Conservation (phyloP, 768 basidiomycete species). For the Boletus subparvulus region DNA sequence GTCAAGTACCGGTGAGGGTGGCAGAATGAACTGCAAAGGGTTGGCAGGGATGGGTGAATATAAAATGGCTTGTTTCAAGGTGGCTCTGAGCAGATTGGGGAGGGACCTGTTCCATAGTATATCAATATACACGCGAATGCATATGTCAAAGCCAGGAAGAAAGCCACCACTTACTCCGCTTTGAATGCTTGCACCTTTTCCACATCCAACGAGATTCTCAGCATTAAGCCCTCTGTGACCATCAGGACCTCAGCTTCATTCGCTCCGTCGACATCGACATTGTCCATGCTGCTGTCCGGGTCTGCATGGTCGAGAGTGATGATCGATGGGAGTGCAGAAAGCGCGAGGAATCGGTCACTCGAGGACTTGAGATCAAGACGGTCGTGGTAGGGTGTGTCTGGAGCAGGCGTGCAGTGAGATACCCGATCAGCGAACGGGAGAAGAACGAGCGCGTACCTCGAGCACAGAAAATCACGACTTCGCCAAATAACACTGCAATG, state of each 20-base stretch:
- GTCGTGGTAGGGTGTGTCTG: constrained; percentile 71
- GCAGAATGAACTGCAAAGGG: constrained; percentile 77
- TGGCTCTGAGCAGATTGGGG: constrained; percentile 70
- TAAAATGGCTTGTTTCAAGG: constrained; percentile 80
- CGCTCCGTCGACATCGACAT: constrained; percentile 3
- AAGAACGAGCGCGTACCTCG: constrained; percentile 43
- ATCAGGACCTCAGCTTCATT: constrained; percentile 26
- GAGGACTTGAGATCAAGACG: constrained; percentile 69
- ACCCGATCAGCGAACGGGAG: neutral
- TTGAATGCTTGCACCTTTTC: constrained; percentile 62
- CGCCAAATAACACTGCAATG: constrained; percentile 68
- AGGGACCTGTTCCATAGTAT: constrained; percentile 51
- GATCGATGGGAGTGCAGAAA: constrained; percentile 46
- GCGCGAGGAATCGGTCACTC: constrained; percentile 68
- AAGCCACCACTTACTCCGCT: constrained; percentile 50
- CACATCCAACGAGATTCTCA: constrained; percentile 61
- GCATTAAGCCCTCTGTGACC: constrained; percentile 67
- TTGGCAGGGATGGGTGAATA: constrained; percentile 77
- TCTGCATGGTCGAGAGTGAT: constrained; percentile 23
- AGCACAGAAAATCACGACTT: constrained; percentile 71
- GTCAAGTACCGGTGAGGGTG: constrained; percentile 63
- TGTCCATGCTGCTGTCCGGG: constrained; percentile 7
- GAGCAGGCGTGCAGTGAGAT: neutral
- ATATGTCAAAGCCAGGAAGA: neutral
- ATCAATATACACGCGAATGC: neutral